Conservation (phyloP, 2,329 filamentous ascomycete genomes). For the Chaetothyriales sp. region DNA sequence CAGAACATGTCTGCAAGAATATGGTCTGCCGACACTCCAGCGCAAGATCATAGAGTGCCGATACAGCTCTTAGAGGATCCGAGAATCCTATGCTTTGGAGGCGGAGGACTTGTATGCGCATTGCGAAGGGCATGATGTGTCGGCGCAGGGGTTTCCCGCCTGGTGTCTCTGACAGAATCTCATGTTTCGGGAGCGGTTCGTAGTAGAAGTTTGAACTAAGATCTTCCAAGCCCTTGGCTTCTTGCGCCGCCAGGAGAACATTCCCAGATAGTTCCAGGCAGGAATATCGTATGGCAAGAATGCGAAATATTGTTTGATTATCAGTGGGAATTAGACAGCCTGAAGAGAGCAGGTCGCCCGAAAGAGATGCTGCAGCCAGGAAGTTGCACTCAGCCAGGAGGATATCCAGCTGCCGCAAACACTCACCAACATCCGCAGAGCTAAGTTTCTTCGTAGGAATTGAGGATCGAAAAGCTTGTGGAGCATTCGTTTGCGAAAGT, state of each 20-base stretch:
- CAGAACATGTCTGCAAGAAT: conserved; percentile 34
- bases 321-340: conserved; percentile 34
- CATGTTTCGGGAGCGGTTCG: conserved; percentile 17
- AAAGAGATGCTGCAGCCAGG: conserved; percentile 51
- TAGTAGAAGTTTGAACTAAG: conserved; percentile 42
- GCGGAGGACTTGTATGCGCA: conserved; percentile 68
- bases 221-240: conserved; percentile 48
- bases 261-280: conserved; percentile 69
- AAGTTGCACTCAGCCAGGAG: conserved; percentile 64
- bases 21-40: conserved; percentile 56
- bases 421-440: conserved; percentile 37
- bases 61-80: conserved; percentile 69
- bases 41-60: conserved; percentile 79
- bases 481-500: conserved; percentile 47
- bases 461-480: conserved; percentile 53
- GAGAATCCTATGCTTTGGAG: conserved; percentile 75
- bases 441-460: conserved; percentile 45
- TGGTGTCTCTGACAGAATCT: conserved; percentile 18
- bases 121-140: conserved; percentile 71
- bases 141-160: conserved; percentile 49
- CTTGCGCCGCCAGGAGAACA: conserved; percentile 49
- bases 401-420: conserved; percentile 37
- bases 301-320: conserved; percentile 51
- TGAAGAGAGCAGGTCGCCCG: conserved; percentile 28
- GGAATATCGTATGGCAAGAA: conserved; percentile 67